Conservation (phyloP, 345 rosid genomes). For the Cochlearia excelsa region DNA sequence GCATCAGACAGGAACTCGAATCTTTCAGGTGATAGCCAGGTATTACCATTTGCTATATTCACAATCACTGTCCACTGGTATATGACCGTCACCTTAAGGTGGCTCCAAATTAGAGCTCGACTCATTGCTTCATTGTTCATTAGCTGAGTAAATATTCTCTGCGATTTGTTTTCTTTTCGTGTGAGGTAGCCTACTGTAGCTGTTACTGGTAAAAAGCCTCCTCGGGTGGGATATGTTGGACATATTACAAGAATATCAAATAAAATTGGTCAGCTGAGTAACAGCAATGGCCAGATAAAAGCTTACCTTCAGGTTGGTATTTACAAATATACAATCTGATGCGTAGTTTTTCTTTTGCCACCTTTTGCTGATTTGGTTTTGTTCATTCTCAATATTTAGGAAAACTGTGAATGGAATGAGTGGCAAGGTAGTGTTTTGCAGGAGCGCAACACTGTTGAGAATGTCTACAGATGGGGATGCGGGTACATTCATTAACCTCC, state of each 20-base stretch:
- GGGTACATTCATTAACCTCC: constrained; percentile 51
- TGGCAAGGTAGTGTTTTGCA: constrained; percentile 84
- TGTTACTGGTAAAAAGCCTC: constrained; percentile 61
- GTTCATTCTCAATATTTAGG: constrained; percentile 45
- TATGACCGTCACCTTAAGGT: constrained; percentile 8
- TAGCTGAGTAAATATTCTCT: constrained; percentile 13
- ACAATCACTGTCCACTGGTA: constrained; percentile 10
- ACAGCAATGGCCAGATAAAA: constrained; percentile 57
- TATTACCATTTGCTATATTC: constrained; percentile 31
- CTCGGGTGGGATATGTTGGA: constrained; percentile 83
- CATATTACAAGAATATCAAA: constrained; percentile 87
- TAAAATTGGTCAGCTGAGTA: constrained; percentile 74
- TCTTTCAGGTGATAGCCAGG: constrained; percentile 65
- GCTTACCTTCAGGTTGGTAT: constrained; percentile 68
- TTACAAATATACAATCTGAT: constrained; percentile 2
- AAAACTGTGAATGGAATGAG: constrained; percentile 75
- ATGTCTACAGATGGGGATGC: constrained; percentile 94
- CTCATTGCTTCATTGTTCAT: constrained; percentile 15
- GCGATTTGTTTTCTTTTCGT: constrained; percentile 18
- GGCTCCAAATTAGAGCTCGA: constrained; percentile 7
- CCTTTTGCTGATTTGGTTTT: constrained; percentile 17
- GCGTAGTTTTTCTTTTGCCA: constrained; percentile 19
- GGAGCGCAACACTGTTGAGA: constrained; percentile 86
- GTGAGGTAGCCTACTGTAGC: constrained; percentile 73
- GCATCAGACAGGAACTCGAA: constrained; percentile 60